Evolutionary conservation across 2,329 filamentous ascomycete species (phyloP), one percentile per base, ranked within the genome.

Genomic region (Calonectria pauciramosa): DNA sequence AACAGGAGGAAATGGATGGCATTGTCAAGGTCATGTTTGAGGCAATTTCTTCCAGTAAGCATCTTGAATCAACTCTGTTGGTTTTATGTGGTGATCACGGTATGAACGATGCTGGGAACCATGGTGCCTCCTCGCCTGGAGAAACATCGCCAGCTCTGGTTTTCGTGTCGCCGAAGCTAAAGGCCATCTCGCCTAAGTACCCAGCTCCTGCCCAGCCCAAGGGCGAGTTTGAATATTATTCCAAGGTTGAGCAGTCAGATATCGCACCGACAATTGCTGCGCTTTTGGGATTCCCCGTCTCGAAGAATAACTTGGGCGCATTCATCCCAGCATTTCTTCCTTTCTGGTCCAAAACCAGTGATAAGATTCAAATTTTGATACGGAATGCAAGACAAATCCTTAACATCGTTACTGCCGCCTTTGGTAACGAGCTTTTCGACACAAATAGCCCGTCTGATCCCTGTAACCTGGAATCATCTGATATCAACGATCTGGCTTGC

Each of bases 101-200:
- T n/a, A 99, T 99, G 97, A 99, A 99, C 80, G 96, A 99, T 80
- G 97, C 95, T 26, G 97, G 97, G 3, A 99, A 99, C 79, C 97
- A 99, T 83, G 97, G 97, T 36, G 97, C 96, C 49, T 98, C 96
- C 13, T 96, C 96, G 0, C 91, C 95, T 1, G 96, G 97, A 54
- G 97, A 99, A 87, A 99, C 97, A 1, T 98, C 96, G 0, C 94
- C 97, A 0, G 97, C 97, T 20, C 87, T 99, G 13, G 91, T 98
- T 26, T 99, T 99, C 83, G 91, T 98, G 77, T 97, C 96, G 3
- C 96, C 96, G 0, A 97, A 95, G 81, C 88, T 98, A 54, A 91
- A 90, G 80, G 82, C 86, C 1, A 86, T 96, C 9, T 88, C 89
- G 4, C 77, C 83, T 2, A 81, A 78, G 13, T 79, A 84, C 4